Percentiles rank a stretch among this genome's conserved stretches.
Conservation (phyloP, 331 rosid genomes). For the Phaseolus coccineus region DNA sequence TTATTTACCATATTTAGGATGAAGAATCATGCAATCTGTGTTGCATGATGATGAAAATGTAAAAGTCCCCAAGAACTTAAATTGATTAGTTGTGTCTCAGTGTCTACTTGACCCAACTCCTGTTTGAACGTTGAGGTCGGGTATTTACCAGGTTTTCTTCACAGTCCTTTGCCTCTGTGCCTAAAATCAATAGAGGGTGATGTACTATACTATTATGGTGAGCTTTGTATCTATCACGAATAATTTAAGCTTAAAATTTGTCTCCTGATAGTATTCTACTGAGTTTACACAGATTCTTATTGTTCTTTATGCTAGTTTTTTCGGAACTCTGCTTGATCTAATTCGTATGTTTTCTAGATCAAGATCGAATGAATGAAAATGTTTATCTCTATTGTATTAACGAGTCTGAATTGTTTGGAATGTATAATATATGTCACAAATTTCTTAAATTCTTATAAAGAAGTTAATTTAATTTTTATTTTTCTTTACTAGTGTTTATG, state of each 20-base stretch:
- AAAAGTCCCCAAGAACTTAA: slow-evolving; percentile 49
- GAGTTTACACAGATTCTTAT: slow-evolving; percentile 7
- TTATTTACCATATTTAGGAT: slow-evolving; percentile 44
- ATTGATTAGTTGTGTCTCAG: slow-evolving; percentile 46
- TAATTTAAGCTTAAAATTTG: slow-evolving; percentile 33
- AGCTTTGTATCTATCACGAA: slow-evolving; percentile 48
- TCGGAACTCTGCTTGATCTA: background rate
- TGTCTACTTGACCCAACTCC: slow-evolving; percentile 41
- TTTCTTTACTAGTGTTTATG: too few relatives aligned
- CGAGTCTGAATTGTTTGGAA: background rate
- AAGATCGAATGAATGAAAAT: background rate
- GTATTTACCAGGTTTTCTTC: slow-evolving; percentile 35
- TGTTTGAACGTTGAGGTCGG: slow-evolving; percentile 39
- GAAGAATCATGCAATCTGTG: slow-evolving; percentile 48
- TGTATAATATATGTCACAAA: background rate
- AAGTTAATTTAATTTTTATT: too few relatives aligned
- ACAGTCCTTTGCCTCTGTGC: background rate
- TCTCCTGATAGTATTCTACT: slow-evolving; percentile 31
- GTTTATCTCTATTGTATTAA: background rate
- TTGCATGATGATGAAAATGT: slow-evolving; percentile 43
- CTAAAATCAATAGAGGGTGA: slow-evolving; percentile 7
- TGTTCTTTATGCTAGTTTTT: slow-evolving; percentile 15
- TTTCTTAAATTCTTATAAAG: too few relatives aligned
- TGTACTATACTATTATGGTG: slow-evolving; percentile 47
- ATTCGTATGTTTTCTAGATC: background rate